These are phyloP conservation scores for Pseudogymnoascus sp. DNA, from an alignment of 2,329 filamentous ascomycete genomes.

Conservation along the genomic window DNA sequence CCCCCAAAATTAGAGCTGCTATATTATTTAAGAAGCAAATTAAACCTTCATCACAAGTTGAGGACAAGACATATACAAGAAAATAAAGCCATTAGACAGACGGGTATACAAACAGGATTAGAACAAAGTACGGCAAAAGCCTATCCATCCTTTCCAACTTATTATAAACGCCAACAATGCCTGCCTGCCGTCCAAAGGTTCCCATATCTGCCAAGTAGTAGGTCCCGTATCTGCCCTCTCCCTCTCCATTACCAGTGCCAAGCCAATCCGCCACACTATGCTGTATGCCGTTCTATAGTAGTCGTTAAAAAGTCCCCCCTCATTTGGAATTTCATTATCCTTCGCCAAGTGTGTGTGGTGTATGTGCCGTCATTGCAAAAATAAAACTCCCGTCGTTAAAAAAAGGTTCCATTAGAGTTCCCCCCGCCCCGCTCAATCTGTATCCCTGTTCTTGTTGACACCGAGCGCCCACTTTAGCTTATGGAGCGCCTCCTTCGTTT, in stretches of 20 bases:
- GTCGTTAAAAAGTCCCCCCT: conserved; percentile 6
- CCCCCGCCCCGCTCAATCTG: conserved; percentile 36
- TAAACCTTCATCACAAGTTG: background rate
- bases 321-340: conserved; percentile 4
- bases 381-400: conserved; percentile 8
- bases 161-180: background rate
- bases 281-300: conserved; percentile 5
- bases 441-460: conserved; percentile 56
- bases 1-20: background rate
- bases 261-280: background rate
- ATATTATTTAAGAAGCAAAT: background rate
- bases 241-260: background rate
- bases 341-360: background rate
- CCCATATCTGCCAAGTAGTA: background rate
- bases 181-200: background rate
- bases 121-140: background rate
- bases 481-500: conserved; percentile 54
- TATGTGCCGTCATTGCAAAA: conserved; percentile 10
- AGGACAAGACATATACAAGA: background rate
- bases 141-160: conserved; percentile 5
- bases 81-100: background rate
- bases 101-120: background rate
- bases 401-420: background rate
- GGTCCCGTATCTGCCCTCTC: background rate
- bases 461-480: conserved; percentile 69